Base-by-base conservation (phyloP, 176 grass and related monocot species). In the Rhynchospora pubera region DNA sequence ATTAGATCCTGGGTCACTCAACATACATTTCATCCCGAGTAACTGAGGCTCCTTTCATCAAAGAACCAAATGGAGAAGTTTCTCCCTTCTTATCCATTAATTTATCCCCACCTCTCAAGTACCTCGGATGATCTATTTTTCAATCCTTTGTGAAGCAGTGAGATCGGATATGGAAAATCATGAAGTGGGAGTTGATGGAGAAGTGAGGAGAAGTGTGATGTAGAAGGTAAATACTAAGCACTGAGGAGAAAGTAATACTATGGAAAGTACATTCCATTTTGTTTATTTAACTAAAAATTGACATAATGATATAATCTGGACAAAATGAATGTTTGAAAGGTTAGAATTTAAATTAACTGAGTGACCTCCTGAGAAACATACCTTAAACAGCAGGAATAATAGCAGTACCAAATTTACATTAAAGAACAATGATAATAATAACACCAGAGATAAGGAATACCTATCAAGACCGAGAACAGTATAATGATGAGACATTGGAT, bases 401-500 rank as follows among this genome's bases (percentile, higher is more conserved):
- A 39, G 34, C 34, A 39, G 34, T 39, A 39, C 34, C 34, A 39
- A 39, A 39, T 39, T 39, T 39, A 39, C 34, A 39, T 39, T 39
- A 39, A 39, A 1, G 34, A 39, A 39, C 34, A 69, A 11, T 24
- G 12, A 85, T 50, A 67, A 67, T 16, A 46, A 70, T 46, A 71
- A 64, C 32, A 56, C 32, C 24, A 42, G 69, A 78, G 57, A 69
- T 78, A 62, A 70, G 5, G 22, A 48, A 65, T 88, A 99, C 96
- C 96, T 99, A 67, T 99, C 91, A 86, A 99, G 96, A 85, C 96
- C 96, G 48, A 99, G 90, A 77, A 93, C 76, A 42, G 91, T 45
- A 83, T 99, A 99, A 81, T 99, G 96, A 80, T 93, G 91, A 26
- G 96, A 99, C 96, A 95, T 93, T 83, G 86, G 82, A 82, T 90